Base-by-base conservation (phyloP, 768 basidiomycete species). In the Podaxis pistillaris region DNA sequence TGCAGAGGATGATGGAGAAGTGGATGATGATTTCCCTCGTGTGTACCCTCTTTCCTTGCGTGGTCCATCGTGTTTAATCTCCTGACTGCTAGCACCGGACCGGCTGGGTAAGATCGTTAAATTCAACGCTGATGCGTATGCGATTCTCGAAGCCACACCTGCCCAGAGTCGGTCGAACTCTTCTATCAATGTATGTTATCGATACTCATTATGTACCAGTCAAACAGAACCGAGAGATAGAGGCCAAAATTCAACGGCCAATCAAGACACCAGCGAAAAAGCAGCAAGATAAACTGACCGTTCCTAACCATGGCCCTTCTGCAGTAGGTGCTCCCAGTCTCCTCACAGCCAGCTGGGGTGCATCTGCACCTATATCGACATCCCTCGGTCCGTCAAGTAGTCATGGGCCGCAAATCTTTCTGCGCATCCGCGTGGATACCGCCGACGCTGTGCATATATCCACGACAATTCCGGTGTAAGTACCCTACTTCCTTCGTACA, bases 1-100 rank as follows among this genome's bases (percentile, higher is more conserved):
- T 59, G 92, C 94, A 1, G 97, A 99, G 69, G 93, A 95, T 50
- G 96, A 98, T 72, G 97, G 97, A 15, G 96, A 98, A 73, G 94
- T 98, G 0, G 97, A 99, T 71, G 97, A 98, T 72, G 97, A 99
- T 76, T 98, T 96, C 71, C 97, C 96, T 24, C 91, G 96, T 96
- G 72, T 68, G 92, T 81, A 33, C 56, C 54, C 36, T 19, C 44
- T 33, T 59, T 52, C 17, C 22, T 36, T 47, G 47, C 37, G 15
- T 17, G 38, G 30, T 5, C 37, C 51, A 22, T 63, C 22, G 56
- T 57, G 33, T 65, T 66, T 63, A 63, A 8, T 61, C 59, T 33
- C 26, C 49, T 55, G n/a, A 22, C 26, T 22, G 65, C n/a, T 66
- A 96, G 96, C 96, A 0, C 91, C 96, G 8, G 97, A 98, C 72